A percentile compares a stretch with the other conserved stretches of the same genome.
phyloP scores from a whole-genome alignment of 306 rosid genomes.

The Ammopiptanthus mongolicus region DNA sequence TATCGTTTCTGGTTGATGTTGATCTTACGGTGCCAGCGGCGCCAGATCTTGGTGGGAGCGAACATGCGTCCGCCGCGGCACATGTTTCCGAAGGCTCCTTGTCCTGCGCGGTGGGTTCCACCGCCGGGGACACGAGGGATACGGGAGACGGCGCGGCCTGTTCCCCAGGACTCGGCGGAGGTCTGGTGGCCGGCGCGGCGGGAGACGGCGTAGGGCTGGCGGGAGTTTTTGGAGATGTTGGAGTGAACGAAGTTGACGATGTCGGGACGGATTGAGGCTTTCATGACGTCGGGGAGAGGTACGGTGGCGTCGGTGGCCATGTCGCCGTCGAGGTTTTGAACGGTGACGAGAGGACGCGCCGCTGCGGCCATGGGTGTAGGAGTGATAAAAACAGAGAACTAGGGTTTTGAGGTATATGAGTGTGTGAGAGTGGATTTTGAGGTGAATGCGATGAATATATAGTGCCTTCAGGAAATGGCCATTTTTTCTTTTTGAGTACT shows the following conservation, averaged over 20 bases:
- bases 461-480: neutral
- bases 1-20: conserved; percentile 77
- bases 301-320: conserved; percentile 58
- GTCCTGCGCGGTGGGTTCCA: conserved; percentile 92
- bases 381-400: neutral
- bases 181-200: conserved; percentile 83
- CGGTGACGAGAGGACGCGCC: conserved; percentile 73
- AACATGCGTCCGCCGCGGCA: conserved; percentile 94
- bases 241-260: conserved; percentile 66
- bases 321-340: conserved; percentile 70
- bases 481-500: neutral
- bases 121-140: conserved; percentile 92
- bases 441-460: neutral
- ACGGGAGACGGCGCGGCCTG: conserved; percentile 89
- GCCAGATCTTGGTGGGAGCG: conserved; percentile 96
- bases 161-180: conserved; percentile 92
- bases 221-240: conserved; percentile 60
- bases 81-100: conserved; percentile 91
- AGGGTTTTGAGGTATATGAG: conserved; percentile 27
- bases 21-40: conserved; percentile 82
- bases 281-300: conserved; percentile 69
- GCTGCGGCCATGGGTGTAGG: conserved; percentile 56
- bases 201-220: conserved; percentile 79
- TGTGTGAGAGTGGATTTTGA: neutral
- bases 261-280: conserved; percentile 69